Conservation (phyloP, 495 filamentous ascomycete genomes). For the Neurospora terricola region DNA sequence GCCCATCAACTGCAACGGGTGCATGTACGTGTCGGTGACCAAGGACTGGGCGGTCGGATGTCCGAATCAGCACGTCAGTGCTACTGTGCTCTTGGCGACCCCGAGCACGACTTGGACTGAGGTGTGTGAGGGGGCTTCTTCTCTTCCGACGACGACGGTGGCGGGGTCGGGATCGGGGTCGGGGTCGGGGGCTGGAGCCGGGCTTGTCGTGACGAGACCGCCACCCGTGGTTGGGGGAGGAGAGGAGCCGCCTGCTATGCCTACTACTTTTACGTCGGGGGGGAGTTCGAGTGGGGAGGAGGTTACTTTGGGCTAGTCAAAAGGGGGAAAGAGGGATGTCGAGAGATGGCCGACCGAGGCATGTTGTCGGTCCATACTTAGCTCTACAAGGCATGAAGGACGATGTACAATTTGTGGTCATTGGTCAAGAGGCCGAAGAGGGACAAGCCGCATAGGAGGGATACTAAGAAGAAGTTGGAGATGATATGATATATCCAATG, state of each 20-base stretch:
- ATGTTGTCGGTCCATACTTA: no score
- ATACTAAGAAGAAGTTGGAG: no score
- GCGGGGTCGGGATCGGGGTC: no score
- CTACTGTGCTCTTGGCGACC: conserved; percentile 3
- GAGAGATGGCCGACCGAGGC: not conserved
- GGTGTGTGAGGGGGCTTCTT: conserved; percentile 7
- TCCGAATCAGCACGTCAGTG: conserved; percentile 16
- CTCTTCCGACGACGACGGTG: not conserved
- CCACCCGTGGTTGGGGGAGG: no score
- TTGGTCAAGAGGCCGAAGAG: no score
- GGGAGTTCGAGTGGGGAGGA: not conserved
- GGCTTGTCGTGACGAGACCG: not conserved
- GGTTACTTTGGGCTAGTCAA: not conserved
- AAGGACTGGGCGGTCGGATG: conserved; percentile 12
- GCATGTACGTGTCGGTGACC: conserved; percentile 10
- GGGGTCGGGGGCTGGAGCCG: no score
- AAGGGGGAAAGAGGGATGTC: not conserved
- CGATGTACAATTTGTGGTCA: no score
- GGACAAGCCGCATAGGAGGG: no score
- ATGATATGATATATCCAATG: no score
- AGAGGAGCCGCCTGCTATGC: not conserved
- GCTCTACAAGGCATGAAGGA: no score
- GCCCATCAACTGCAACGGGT: conserved; percentile 24
- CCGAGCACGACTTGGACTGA: conserved; percentile 20
- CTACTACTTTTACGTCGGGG: not conserved